These are phyloP conservation scores for Fusarium sp. DNA, from an alignment of 2,329 filamentous ascomycete species.

Conservation along the genomic window DNA sequence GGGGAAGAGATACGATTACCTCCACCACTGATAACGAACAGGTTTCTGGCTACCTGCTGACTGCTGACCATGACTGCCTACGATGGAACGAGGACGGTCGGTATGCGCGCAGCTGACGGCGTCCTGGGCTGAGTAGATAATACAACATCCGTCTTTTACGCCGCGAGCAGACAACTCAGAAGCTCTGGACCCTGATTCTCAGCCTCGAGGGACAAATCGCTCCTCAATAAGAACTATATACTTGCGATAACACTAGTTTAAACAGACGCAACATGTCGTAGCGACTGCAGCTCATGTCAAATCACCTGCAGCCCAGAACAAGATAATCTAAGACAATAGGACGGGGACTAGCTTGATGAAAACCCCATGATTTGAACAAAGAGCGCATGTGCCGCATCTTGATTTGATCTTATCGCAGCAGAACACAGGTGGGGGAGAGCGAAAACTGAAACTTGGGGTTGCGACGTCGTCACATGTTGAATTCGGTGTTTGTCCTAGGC, in stretches of 20 bases:
- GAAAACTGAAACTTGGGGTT: constrained; percentile 1
- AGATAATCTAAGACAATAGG: constrained; percentile 30
- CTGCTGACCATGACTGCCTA: constrained; percentile 25
- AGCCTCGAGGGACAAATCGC: background rate
- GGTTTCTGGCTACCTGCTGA: constrained; percentile 17
- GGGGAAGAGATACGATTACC: constrained; percentile 1
- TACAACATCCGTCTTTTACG: constrained; percentile 12
- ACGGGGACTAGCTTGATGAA: constrained; percentile 15
- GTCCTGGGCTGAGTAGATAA: constrained; percentile 15
- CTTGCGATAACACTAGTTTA: background rate
- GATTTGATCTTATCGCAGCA: constrained; percentile 2
- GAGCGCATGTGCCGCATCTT: constrained; percentile 34
- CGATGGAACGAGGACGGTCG: constrained; percentile 9
- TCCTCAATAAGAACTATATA: background rate
- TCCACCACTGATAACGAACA: background rate
- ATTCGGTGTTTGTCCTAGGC: background rate
- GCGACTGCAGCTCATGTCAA: constrained; percentile 15
- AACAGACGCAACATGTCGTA: background rate
- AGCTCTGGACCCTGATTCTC: constrained; percentile 34
- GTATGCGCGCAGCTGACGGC: constrained; percentile 32
- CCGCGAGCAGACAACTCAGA: constrained; percentile 5
- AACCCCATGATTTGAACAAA: constrained; percentile 40
- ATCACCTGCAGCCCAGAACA: constrained; percentile 37
- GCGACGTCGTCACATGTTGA: constrained; percentile 22
- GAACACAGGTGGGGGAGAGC: constrained; percentile 1